These are phyloP conservation scores for Helichrysum umbraculigerum DNA, from an alignment of 129 eudicot species.

Conservation along the genomic window DNA sequence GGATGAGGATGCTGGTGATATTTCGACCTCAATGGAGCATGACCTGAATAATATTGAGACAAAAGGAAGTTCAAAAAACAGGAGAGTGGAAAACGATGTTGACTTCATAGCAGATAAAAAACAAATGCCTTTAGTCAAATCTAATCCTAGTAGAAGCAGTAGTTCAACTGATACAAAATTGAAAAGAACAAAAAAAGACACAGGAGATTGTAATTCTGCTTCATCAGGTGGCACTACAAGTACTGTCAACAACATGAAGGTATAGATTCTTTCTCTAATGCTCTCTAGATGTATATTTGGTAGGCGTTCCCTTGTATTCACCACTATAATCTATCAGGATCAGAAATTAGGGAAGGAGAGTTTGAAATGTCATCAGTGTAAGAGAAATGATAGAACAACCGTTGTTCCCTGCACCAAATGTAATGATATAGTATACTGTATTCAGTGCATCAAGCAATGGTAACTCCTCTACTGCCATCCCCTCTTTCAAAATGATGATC, in stretches of 20 bases:
- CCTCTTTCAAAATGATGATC: neutral
- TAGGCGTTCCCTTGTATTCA: constrained; percentile 12
- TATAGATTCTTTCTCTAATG: constrained; percentile 14
- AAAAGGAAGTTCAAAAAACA: constrained; percentile 13
- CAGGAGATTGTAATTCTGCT: constrained; percentile 30
- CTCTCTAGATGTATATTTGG: constrained; percentile 14
- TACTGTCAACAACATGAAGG: constrained; percentile 25
- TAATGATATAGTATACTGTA: constrained; percentile 53
- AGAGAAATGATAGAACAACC: constrained; percentile 48
- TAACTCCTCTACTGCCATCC: constrained; percentile 20
- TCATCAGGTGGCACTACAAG: constrained; percentile 34
- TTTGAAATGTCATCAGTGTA: constrained; percentile 74
- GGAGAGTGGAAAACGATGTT: constrained; percentile 23
- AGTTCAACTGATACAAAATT: constrained; percentile 27
- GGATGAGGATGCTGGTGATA: neutral
- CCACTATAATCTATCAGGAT: constrained; percentile 24
- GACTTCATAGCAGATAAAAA: constrained; percentile 25
- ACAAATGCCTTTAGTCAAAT: constrained; percentile 21
- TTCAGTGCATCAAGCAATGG: constrained; percentile 77
- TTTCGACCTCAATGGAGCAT: neutral
- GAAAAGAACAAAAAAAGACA: constrained; percentile 21
- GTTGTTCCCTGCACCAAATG: constrained; percentile 83
- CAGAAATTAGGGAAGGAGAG: constrained; percentile 39
- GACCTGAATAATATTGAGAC: constrained; percentile 18
- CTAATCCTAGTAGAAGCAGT: constrained; percentile 30